Conservation (phyloP, 371 early-diverging fungal genomes). For the Rhizopus sp. region DNA sequence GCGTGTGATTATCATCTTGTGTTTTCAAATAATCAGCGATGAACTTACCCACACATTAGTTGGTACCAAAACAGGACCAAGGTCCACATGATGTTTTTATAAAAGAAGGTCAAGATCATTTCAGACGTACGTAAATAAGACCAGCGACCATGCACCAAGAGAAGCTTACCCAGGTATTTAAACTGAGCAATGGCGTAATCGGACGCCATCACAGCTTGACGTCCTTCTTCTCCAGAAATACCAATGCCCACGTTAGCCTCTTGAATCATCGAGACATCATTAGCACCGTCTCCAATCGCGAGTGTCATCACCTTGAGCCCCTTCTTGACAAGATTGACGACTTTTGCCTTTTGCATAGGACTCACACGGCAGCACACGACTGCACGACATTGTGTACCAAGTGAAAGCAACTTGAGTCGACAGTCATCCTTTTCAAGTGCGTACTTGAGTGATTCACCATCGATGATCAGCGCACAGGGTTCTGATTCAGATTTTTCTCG, state of each 20-base stretch:
- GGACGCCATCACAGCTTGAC: constrained; percentile 88
- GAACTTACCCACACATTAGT: constrained; percentile 67
- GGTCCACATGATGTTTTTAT: constrained; percentile 82
- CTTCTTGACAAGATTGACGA: constrained; percentile 62
- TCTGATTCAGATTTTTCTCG: constrained; percentile 31
- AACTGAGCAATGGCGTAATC: constrained; percentile 92
- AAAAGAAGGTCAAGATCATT: constrained; percentile 79
- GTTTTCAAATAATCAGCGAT: neutral
- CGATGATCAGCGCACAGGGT: constrained; percentile 82
- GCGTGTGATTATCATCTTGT: constrained; percentile 22
- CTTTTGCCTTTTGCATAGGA: constrained; percentile 89
- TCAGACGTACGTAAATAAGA: constrained; percentile 77
- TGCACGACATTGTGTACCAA: constrained; percentile 72
- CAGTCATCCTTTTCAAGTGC: constrained; percentile 64
- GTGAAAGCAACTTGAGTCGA: constrained; percentile 63
- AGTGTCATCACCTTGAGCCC: constrained; percentile 75
- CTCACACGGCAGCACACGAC: constrained; percentile 89
- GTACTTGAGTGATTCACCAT: constrained; percentile 86
- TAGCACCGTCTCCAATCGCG: constrained; percentile 92
- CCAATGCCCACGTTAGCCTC: constrained; percentile 91
- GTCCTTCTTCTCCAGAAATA: constrained; percentile 91
- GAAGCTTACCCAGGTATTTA: constrained; percentile 67
- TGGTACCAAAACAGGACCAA: constrained; percentile 84
- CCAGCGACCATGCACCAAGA: constrained; percentile 87
- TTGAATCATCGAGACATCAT: constrained; percentile 95